Evolutionary conservation across 2,329 filamentous ascomycete genomes (phyloP).

Genomic region (Aaosphaeria arxii): DNA sequence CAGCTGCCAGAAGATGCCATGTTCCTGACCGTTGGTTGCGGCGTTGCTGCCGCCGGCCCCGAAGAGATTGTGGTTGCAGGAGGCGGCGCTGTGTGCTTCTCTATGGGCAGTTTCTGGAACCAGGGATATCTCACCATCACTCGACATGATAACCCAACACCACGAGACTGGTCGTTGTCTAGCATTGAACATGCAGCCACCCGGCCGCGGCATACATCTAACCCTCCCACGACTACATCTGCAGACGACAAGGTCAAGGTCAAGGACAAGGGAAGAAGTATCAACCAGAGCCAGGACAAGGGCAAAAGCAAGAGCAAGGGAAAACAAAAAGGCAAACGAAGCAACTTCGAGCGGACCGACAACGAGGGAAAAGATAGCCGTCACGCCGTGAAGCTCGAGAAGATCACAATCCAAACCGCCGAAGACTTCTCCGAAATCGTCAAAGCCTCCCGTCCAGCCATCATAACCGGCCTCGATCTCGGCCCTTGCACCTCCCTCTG

Average conservation of each 20-base stretch:
- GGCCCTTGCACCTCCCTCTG: constrained; percentile 67
- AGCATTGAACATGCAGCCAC: not conserved
- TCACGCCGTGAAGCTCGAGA: not conserved
- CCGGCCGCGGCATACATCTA: too few species aligned
- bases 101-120: constrained; percentile 86
- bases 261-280: constrained; percentile 1
- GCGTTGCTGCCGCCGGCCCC: constrained; percentile 48
- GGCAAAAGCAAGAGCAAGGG: constrained; percentile 11
- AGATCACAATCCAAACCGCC: constrained; percentile 52
- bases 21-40: constrained; percentile 67
- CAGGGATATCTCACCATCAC: constrained; percentile 21
- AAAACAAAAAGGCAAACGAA: constrained; percentile 5
- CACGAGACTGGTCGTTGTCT: constrained; percentile 9
- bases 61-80: constrained; percentile 63
- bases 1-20: constrained; percentile 41
- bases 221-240: not conserved
- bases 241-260: not conserved
- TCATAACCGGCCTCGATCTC: constrained; percentile 65
- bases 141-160: constrained; percentile 1
- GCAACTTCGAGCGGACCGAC: constrained; percentile 1
- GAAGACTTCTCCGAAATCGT: constrained; percentile 62
- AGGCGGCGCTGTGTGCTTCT: constrained; percentile 85
- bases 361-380: not conserved
- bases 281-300: constrained; percentile 1
- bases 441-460: constrained; percentile 55